Conservation (phyloP, 2,329 filamentous ascomycete genomes). For the Didymellaceae sp. region DNA sequence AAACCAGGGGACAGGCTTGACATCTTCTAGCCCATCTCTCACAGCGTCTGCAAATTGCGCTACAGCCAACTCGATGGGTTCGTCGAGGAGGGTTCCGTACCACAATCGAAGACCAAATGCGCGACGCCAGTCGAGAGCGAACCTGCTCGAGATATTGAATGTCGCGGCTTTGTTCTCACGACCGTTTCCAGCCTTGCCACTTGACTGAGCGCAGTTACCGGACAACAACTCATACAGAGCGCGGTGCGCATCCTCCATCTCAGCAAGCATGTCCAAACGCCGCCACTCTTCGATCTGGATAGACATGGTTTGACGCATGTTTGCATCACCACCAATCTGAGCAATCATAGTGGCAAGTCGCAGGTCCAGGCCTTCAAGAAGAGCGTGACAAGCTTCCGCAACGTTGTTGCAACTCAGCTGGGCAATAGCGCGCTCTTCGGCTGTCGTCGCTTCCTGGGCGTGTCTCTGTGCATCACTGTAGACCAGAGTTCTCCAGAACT, state of each 20-base stretch:
- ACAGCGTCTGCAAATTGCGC: conserved; percentile 76
- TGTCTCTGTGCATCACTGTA: conserved; percentile 48
- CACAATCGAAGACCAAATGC: conserved; percentile 90
- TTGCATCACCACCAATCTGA: conserved; percentile 77
- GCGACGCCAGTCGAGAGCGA: conserved; percentile 90
- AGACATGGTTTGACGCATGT: conserved; percentile 74
- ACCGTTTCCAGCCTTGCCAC: conserved; percentile 75
- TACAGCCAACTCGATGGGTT: conserved; percentile 76
- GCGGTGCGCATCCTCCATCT: conserved; percentile 83
- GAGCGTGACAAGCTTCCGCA: conserved; percentile 79
- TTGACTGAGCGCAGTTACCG: conserved; percentile 83
- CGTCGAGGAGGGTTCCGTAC: conserved; percentile 76
- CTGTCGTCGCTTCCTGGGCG: conserved; percentile 65
- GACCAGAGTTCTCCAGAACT: conserved; percentile 64
- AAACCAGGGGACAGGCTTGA: conserved; percentile 76
- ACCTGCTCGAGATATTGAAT: conserved; percentile 83
- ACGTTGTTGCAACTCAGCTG: conserved; percentile 80
- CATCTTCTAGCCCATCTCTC: conserved; percentile 69
- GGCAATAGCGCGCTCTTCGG: conserved; percentile 84
- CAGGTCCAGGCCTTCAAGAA: conserved; percentile 78
- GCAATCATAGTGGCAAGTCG: conserved; percentile 85
- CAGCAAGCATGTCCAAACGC: conserved; percentile 80
- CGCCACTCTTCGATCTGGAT: conserved; percentile 86
- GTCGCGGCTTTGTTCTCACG: conserved; percentile 80
- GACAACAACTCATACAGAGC: conserved; percentile 88